Conservation (phyloP, 148 eudicot genomes). For the Spergularia marina region DNA sequence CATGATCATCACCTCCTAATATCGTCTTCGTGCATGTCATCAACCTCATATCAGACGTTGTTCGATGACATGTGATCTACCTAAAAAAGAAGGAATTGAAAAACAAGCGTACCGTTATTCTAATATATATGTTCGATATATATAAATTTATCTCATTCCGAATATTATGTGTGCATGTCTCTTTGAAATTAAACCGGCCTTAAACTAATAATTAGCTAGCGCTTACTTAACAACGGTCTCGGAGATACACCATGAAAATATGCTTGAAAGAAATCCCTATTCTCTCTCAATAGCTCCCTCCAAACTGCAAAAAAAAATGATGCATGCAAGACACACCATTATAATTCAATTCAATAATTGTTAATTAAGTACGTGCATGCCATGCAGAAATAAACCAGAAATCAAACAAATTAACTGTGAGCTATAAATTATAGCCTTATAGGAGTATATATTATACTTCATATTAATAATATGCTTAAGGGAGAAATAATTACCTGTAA, state of each 20-base stretch:
- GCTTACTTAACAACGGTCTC: slow-evolving; percentile 41
- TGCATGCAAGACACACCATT: too few species aligned
- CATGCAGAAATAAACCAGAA: slow-evolving; percentile 9
- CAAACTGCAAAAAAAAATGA: slow-evolving; percentile 45
- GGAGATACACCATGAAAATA: slow-evolving; percentile 47
- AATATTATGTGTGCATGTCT: too few species aligned
- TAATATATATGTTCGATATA: too few species aligned
- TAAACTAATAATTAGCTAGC: not conserved
- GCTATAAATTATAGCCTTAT: too few species aligned
- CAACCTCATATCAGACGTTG: slow-evolving; percentile 26
- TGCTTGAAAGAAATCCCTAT: slow-evolving; percentile 52
- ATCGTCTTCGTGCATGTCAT: slow-evolving; percentile 30
- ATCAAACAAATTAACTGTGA: not conserved
- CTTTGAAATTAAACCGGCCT: too few species aligned
- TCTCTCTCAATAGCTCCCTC: slow-evolving; percentile 68
- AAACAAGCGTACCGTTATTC: too few species aligned
- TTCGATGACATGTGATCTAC: slow-evolving; percentile 16
- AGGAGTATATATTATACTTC: too few species aligned
- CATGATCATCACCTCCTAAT: slow-evolving; percentile 23
- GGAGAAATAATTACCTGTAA: slow-evolving; percentile 39
- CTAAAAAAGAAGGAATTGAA: slow-evolving; percentile 27
- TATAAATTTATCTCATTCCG: too few species aligned
- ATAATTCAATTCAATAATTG: too few species aligned
- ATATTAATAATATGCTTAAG: too few species aligned
- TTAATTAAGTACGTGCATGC: slow-evolving; percentile 21